These are phyloP conservation scores for Crithidia mellificae DNA, from an alignment of 208 protist species.

Conservation along the genomic window DNA sequence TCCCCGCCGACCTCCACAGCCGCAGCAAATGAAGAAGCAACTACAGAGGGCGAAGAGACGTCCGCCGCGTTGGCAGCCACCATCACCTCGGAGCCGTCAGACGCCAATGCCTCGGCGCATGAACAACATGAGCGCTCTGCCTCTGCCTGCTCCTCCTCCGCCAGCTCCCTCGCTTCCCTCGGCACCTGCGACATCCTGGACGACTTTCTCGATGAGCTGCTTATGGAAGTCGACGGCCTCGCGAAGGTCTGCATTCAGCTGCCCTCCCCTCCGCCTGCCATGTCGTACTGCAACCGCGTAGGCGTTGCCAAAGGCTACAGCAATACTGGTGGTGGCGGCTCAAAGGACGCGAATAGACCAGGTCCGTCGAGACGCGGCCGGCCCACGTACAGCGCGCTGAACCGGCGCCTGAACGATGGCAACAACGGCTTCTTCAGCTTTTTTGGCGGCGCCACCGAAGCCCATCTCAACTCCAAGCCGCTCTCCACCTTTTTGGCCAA, in stretches of 20 bases:
- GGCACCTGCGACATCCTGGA: constrained; percentile 30
- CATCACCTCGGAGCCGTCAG: not conserved
- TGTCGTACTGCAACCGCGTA: constrained; percentile 19
- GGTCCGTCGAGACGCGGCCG: not conserved
- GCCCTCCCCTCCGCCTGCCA: constrained; percentile 30
- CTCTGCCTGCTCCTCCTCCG: constrained; percentile 6
- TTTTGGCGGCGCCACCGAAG: constrained; percentile 66
- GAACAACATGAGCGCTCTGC: not conserved
- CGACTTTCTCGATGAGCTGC: constrained; percentile 42
- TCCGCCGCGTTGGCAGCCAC: not conserved
- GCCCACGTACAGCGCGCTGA: constrained; percentile 25
- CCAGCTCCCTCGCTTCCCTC: constrained; percentile 32
- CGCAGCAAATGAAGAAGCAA: no score
- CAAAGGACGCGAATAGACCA: no score
- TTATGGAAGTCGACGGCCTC: constrained; percentile 45
- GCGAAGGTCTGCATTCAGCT: constrained; percentile 55
- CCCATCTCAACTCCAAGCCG: constrained; percentile 62
- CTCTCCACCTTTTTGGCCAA: constrained; percentile 56
- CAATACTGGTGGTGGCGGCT: not conserved
- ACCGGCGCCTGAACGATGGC: constrained; percentile 31
- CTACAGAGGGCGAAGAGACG: not conserved
- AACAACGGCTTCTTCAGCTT: constrained; percentile 66
- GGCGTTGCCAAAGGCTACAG: not conserved
- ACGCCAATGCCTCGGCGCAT: no score
- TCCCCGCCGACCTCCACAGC: no score